Evolutionary conservation across 371 early-diverging fungal genomes (phyloP).

Genomic region (Mortierella sp.): DNA sequence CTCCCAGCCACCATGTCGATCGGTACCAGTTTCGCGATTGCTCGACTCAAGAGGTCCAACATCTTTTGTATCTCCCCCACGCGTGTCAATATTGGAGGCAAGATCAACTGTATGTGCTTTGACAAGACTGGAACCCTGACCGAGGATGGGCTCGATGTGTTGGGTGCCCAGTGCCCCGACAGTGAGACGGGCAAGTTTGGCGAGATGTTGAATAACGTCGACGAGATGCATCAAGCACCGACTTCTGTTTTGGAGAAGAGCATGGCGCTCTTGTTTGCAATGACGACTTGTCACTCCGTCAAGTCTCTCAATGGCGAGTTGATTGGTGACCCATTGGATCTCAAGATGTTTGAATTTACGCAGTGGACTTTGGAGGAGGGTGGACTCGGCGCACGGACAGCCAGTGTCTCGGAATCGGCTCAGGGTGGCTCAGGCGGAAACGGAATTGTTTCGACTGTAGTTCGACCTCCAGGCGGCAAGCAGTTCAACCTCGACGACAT

Average conservation of each 20-base stretch:
- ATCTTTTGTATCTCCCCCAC: conserved; percentile 97
- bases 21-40: conserved; percentile 95
- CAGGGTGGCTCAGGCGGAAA: neutral
- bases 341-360: conserved; percentile 98
- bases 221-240: conserved; percentile 41
- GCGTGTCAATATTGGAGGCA: conserved; percentile 97
- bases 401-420: conserved; percentile 16
- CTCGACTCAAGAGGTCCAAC: conserved; percentile 82
- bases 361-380: conserved; percentile 93
- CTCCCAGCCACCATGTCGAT: conserved; percentile 97
- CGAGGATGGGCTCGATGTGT: conserved; percentile 97
- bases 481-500: conserved; percentile 60
- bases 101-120: conserved; percentile 96
- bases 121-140: conserved; percentile 99
- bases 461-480: conserved; percentile 85
- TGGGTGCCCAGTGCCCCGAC: conserved; percentile 81
- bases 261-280: conserved; percentile 73
- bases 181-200: conserved; percentile 60
- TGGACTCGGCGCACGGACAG: conserved; percentile 57
- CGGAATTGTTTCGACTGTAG: conserved; percentile 85
- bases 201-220: conserved; percentile 57
- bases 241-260: conserved; percentile 38
- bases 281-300: conserved; percentile 98
- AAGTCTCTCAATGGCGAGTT: conserved; percentile 91
- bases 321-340: conserved; percentile 98